Evolutionary conservation across 805 yeast species (phyloP).

Genomic region (Candida chauliodis): DNA sequence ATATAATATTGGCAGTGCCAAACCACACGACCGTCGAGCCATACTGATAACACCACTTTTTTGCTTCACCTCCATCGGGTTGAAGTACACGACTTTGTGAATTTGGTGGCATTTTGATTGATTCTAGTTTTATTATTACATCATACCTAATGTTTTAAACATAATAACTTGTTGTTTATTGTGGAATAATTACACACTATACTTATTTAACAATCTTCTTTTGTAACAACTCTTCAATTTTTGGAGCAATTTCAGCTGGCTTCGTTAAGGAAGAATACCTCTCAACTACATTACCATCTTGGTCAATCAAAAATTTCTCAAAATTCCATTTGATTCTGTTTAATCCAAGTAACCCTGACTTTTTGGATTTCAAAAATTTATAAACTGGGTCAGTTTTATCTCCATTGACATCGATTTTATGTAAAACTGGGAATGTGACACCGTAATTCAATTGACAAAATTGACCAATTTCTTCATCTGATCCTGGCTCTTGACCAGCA

Average conservation of each 20-base stretch:
- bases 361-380: conserved; percentile 63
- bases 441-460: conserved; percentile 83
- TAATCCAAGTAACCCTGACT: conserved; percentile 45
- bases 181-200: neutral
- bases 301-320: conserved; percentile 41
- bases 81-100: too few species aligned
- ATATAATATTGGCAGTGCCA: too few species aligned
- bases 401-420: conserved; percentile 90
- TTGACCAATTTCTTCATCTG: conserved; percentile 56
- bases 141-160: too few species aligned
- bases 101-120: too few species aligned
- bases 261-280: conserved; percentile 66
- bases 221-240: conserved; percentile 56
- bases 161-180: too few species aligned
- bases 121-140: too few species aligned
- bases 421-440: conserved; percentile 84
- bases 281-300: conserved; percentile 39
- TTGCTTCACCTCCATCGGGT: too few species aligned
- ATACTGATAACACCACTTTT: too few species aligned
- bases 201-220: conserved; percentile 5
- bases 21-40: too few species aligned
- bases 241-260: conserved; percentile 32
- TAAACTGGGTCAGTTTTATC: conserved; percentile 74
- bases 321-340: conserved; percentile 44
- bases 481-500: conserved; percentile 41